phyloP scores from a whole-genome alignment of 257 asterid genomes.

The Rehmannia glutinosa region DNA sequence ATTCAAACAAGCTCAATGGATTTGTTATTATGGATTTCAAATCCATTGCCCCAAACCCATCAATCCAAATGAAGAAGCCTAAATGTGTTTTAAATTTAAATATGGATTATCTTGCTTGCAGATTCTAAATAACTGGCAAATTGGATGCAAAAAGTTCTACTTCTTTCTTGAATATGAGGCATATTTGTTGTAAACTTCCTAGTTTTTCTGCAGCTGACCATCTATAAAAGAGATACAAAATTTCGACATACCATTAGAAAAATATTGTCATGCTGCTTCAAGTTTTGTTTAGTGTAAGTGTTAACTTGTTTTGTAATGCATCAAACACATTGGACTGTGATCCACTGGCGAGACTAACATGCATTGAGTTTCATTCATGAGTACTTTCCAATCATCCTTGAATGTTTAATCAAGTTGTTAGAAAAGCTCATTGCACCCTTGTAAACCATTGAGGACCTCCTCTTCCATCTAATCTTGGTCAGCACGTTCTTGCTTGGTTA shows the following conservation, averaged over 20 bases:
- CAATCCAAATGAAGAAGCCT: no score
- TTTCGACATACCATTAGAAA: not conserved
- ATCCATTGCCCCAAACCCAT: no score
- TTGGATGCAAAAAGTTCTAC: not conserved
- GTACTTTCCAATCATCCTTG: no score
- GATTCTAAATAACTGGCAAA: not conserved
- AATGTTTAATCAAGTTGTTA: no score
- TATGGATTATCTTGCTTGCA: conserved; percentile 1
- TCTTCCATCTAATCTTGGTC: no score
- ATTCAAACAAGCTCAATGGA: no score
- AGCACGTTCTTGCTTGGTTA: no score
- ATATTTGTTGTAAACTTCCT: not conserved
- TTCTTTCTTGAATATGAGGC: not conserved
- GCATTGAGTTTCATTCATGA: not conserved
- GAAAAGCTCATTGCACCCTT: no score
- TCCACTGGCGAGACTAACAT: not conserved
- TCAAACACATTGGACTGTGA: no score
- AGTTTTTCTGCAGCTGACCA: conserved; percentile 9
- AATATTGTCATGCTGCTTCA: conserved; percentile 6
- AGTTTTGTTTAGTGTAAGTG: not conserved
- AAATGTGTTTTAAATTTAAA: no score
- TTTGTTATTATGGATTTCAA: no score
- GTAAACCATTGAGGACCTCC: no score
- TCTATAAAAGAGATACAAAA: not conserved
- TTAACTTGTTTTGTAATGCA: not conserved